Conservation (phyloP, 176 grass and related monocot genomes). For the Guadua angustifolia region DNA sequence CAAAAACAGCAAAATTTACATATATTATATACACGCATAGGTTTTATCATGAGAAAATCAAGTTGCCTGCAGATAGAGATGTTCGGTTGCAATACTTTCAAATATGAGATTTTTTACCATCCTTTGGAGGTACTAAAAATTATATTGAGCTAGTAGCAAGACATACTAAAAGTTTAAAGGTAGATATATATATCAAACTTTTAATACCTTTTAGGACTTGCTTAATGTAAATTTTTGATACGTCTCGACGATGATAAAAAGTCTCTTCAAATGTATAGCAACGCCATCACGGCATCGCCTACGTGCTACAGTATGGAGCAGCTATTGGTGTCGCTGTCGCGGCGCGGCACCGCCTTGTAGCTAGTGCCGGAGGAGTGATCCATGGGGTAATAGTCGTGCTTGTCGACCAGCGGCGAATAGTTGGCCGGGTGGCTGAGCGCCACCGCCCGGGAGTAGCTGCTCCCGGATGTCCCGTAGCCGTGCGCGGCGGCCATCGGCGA, state of each 20-base stretch:
- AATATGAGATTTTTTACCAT: too few species aligned
- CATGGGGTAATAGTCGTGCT: constrained; percentile 57
- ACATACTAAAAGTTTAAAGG: too few species aligned
- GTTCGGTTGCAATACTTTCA: background rate
- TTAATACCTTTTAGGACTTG: too few species aligned
- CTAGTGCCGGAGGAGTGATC: background rate
- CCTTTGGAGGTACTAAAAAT: too few species aligned
- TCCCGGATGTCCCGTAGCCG: constrained; percentile 22
- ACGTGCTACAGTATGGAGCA: constrained; percentile 43
- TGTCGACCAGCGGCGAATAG: constrained; percentile 57
- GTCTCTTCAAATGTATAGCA: too few species aligned
- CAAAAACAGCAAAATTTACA: background rate
- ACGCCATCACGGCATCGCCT: too few species aligned
- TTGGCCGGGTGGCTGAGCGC: constrained; percentile 51
- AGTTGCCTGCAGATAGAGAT: background rate
- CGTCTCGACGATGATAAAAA: too few species aligned
- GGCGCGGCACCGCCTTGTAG: constrained; percentile 38
- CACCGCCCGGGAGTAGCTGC: constrained; percentile 52
- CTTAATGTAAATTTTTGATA: too few species aligned
- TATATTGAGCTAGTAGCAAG: too few species aligned
- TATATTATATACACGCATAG: background rate
- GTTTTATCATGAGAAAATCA: constrained; percentile 7
- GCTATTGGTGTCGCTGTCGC: background rate
- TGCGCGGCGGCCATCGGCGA: constrained; percentile 28
- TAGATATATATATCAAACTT: too few species aligned